Conservation (phyloP, 1,284 basidiomycete species). For the Stereum hirsutum region DNA sequence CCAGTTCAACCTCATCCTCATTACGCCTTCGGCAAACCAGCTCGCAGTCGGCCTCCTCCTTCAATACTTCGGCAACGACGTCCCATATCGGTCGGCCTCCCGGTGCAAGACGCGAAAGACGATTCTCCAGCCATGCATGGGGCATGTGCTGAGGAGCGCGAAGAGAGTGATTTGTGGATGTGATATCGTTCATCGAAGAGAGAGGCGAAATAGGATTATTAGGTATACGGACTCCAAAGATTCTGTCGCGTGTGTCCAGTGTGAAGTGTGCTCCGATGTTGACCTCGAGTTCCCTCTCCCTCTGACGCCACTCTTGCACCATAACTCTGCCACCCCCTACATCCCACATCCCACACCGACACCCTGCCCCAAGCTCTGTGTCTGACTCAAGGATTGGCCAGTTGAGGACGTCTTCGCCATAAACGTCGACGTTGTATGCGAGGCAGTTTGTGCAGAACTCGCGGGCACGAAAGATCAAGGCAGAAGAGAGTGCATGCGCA, state of each 20-base stretch:
- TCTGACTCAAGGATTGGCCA: constrained; percentile 19
- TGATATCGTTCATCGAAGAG: not conserved
- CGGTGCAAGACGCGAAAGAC: constrained; percentile 5
- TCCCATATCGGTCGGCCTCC: not conserved
- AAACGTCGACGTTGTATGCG: constrained; percentile 36
- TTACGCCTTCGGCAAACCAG: constrained; percentile 3
- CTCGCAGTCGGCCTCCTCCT: constrained; percentile 5
- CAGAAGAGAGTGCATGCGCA: constrained; percentile 30
- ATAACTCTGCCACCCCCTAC: constrained; percentile 2
- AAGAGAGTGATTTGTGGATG: constrained; percentile 1
- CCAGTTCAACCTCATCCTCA: not conserved
- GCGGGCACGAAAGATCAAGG: constrained; percentile 20
- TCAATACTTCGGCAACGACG: constrained; percentile 3
- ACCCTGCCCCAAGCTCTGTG: constrained; percentile 6
- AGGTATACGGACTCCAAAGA: not conserved
- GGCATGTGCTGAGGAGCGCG: constrained; percentile 2
- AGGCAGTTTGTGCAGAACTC: constrained; percentile 36
- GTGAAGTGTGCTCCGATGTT: too few relatives aligned
- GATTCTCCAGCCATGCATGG: constrained; percentile 12
- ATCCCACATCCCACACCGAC: constrained; percentile 9
- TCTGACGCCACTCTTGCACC: not conserved
- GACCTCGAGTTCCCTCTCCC: not conserved
- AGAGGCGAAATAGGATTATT: not conserved
- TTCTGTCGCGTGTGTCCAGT: too few relatives aligned
- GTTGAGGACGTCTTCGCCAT: constrained; percentile 35